Conservation (phyloP, 2,329 filamentous ascomycete genomes). For the Colletotrichum tropicicola region DNA sequence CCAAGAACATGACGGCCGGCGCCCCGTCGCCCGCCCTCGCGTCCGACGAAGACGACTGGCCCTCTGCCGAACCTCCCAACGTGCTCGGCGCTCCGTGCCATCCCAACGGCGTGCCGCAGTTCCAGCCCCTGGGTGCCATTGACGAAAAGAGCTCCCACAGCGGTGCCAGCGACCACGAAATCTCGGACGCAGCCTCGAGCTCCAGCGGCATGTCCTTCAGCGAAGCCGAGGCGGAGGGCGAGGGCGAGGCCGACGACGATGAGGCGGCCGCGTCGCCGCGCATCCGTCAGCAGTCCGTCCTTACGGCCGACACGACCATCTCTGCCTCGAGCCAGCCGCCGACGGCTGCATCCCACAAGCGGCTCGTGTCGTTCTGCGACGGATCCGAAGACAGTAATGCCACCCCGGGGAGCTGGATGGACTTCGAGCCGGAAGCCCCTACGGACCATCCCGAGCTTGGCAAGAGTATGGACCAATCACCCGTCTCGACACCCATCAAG, state of each 20-base stretch:
- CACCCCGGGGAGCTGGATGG: slow-evolving; percentile 31
- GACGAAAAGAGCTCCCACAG: slow-evolving; percentile 27
- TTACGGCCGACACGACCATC: slow-evolving; percentile 51
- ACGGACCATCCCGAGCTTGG: slow-evolving; percentile 22
- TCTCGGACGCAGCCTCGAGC: slow-evolving; percentile 36
- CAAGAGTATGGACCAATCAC: slow-evolving; percentile 24
- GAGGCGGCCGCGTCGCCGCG: slow-evolving; percentile 21
- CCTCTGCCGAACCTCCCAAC: slow-evolving; percentile 12
- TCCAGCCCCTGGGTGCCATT: slow-evolving; percentile 26
- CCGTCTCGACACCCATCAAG: slow-evolving; percentile 24
- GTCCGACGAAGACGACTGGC: slow-evolving; percentile 33
- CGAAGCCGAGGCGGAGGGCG: slow-evolving; percentile 43
- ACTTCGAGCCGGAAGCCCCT: slow-evolving; percentile 31
- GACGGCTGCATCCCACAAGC: slow-evolving; percentile 32
- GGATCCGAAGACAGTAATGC: slow-evolving; percentile 11
- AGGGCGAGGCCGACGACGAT: slow-evolving; percentile 30
- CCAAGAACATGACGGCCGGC: slow-evolving; percentile 63
- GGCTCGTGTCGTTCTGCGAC: slow-evolving; percentile 13
- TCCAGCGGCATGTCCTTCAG: slow-evolving; percentile 47
- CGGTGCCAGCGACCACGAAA: slow-evolving; percentile 31
- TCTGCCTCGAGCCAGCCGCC: slow-evolving; percentile 41
- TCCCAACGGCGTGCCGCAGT: slow-evolving; percentile 20
- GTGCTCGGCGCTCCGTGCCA: slow-evolving; percentile 15
- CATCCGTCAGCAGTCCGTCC: slow-evolving; percentile 44
- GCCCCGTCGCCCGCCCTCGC: slow-evolving; percentile 49